phyloP scores from a whole-genome alignment of 1,284 basidiomycete species.

The Moesziomyces globuligerus region DNA sequence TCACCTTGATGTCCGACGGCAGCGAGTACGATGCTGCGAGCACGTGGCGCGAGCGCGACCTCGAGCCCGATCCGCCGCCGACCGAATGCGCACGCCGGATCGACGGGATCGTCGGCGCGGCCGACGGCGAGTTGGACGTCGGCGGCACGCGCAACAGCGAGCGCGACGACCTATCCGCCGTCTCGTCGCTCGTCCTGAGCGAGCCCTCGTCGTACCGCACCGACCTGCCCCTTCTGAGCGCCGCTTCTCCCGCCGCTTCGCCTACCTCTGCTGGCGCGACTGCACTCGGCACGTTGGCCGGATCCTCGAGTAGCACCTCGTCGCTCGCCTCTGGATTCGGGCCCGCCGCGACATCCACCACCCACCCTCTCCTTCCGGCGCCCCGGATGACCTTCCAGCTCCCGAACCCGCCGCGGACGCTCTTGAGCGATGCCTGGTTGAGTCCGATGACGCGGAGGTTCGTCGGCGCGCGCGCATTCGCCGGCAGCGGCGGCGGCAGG shows the following conservation, averaged over 20 bases:
- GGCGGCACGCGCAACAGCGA: conserved; percentile 24
- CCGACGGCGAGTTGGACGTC: conserved; percentile 3
- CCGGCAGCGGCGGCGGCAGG: conserved; percentile 43
- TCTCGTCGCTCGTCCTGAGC: conserved; percentile 1
- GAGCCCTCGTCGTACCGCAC: conserved; percentile 33
- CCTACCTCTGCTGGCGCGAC: conserved; percentile 4
- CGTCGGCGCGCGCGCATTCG: conserved; percentile 70
- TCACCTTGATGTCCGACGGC: conserved; percentile 24
- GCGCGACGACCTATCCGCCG: conserved; percentile 17
- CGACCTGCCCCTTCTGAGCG: conserved; percentile 19
- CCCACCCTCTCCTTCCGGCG: conserved; percentile 94
- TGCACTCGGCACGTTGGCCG: neutral
- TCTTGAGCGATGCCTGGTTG: conserved; percentile 77
- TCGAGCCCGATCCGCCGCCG: conserved; percentile 40
- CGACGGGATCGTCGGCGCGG: conserved; percentile 26
- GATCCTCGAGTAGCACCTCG: conserved; percentile 31
- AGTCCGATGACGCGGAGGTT: conserved; percentile 88
- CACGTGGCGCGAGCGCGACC: conserved; percentile 49
- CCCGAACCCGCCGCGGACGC: conserved; percentile 79
- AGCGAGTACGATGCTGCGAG: conserved; percentile 18
- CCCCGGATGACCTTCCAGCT: conserved; percentile 88
- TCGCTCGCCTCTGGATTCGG: conserved; percentile 72
- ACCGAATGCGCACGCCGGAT: conserved; percentile 43
- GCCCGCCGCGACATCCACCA: conserved; percentile 85
- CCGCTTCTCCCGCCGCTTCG: conserved; percentile 2